phyloP scores from a whole-genome alignment of 2,329 filamentous ascomycete genomes.

The Metarhizium album region DNA sequence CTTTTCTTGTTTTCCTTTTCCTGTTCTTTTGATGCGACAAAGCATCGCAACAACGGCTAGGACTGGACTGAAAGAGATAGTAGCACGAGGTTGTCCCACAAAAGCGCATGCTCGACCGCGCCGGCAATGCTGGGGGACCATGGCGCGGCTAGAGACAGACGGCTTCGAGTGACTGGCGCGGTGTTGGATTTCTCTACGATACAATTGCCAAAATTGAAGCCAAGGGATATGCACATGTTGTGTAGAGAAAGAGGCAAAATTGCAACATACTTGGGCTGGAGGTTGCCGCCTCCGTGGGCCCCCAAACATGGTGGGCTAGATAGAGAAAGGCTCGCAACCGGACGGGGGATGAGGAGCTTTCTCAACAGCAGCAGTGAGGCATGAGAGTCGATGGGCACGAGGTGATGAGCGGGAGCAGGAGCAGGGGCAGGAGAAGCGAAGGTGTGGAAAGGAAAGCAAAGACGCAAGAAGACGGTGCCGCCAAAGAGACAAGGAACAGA shows the following conservation, averaged over 20 bases:
- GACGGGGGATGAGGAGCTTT: constrained; percentile 3
- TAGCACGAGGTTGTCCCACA: no score
- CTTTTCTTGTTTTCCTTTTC: no score
- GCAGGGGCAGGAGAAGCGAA: neutral
- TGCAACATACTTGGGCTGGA: constrained; percentile 34
- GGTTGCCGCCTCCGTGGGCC: constrained; percentile 38
- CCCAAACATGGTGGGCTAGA: constrained; percentile 33
- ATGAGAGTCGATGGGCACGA: constrained; percentile 4
- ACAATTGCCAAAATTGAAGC: neutral
- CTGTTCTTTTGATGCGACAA: no score
- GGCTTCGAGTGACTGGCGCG: no score
- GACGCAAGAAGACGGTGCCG: neutral
- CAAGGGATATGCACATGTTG: no score
- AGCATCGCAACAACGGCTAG: no score
- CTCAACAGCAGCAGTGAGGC: constrained; percentile 10
- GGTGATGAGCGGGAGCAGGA: neutral
- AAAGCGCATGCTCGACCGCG: no score
- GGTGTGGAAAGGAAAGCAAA: neutral
- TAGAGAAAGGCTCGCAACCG: constrained; percentile 1
- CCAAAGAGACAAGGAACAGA: neutral
- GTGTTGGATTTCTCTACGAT: neutral
- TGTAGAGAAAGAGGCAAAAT: no score
- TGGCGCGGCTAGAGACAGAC: no score
- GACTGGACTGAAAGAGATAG: no score
- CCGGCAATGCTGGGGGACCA: no score